phyloP scores from a whole-genome alignment of 2,329 filamentous ascomycete genomes.

The Lachnellula occidentalis region DNA sequence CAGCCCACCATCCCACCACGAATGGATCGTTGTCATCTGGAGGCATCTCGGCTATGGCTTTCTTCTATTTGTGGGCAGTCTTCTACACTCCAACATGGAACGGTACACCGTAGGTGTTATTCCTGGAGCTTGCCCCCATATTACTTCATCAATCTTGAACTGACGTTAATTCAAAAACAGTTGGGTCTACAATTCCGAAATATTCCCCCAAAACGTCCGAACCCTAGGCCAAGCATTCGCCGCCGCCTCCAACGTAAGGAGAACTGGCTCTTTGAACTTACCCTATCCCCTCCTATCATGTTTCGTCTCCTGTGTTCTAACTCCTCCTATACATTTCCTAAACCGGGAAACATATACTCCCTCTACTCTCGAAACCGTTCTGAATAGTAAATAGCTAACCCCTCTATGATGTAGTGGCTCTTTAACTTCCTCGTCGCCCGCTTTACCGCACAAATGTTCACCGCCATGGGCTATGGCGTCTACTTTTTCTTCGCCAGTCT shows the following conservation, averaged over 20 bases:
- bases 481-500: slow-evolving; percentile 23
- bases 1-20: neutral
- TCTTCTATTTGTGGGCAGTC: slow-evolving; percentile 20
- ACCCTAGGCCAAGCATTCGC: slow-evolving; percentile 51
- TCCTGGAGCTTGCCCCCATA: neutral
- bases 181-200: slow-evolving; percentile 67
- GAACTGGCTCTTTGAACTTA: no score
- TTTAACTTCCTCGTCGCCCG: slow-evolving; percentile 66
- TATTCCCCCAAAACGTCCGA: slow-evolving; percentile 49
- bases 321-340: no score
- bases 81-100: slow-evolving; percentile 66
- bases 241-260: slow-evolving; percentile 60
- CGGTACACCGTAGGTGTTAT: slow-evolving; percentile 47
- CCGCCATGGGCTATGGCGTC: slow-evolving; percentile 20
- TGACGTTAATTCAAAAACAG: no score
- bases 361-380: no score
- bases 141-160: no score
- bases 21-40: neutral
- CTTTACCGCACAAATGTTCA: slow-evolving; percentile 21
- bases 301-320: no score
- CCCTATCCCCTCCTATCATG: no score
- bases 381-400: no score
- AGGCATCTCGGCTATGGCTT: slow-evolving; percentile 38
- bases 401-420: no score
- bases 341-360: no score